Base-by-base conservation (phyloP, 2,329 filamentous ascomycete genomes). In the Claviceps quebecensis region DNA sequence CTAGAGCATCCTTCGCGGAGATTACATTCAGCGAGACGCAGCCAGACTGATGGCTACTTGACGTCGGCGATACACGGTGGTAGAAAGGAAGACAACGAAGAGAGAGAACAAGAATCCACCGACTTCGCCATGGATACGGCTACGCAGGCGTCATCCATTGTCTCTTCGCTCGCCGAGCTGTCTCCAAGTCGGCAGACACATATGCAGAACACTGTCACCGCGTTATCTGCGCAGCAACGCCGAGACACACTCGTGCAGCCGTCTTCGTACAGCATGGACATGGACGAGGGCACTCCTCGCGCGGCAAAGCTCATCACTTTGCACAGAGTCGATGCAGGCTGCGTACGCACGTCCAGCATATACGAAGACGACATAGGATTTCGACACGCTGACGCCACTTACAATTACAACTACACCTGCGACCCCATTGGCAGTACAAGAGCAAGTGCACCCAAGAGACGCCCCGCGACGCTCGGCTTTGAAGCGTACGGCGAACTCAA, bases 61-160 rank as follows among this genome's bases (percentile, higher is more conserved):
- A 37, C 37, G 34, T 17, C 51, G 17, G 39, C 48, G 29, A 37
- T 51, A 1, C 50, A 49, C 2, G 54, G 54, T 19, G 53, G 56
- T 14, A 59, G 61, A 23, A 55, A 56, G n/a, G 51, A 58, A 17
- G 56, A 58, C 7, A 14, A 62, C n/a, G 56, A 56, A n/a, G 51
- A 58, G n/a, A 55, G 57, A 16, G 59, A 63, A 17, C 56, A 56
- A 22, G 50, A 58, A 19, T 56, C 53, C 19, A 26, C 55, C 4
- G 48, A 49, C 47, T 65, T 63, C 2, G 61, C 64, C 22, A 65
- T 62, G 63, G 59, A 56, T 23, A 54, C 52, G 1, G 43, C 47
- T 17, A 38, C 40, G n/a, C 34, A 17, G 19, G 38, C 43, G 8
- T 23, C 37, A 3, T 14, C 38, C 14, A 19, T 47, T 5, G n/a